Evolutionary conservation across 163 green algal genomes (phyloP), one percentile per base, ranked within the genome.

Genomic region (Scenedesmus sp.): DNA sequence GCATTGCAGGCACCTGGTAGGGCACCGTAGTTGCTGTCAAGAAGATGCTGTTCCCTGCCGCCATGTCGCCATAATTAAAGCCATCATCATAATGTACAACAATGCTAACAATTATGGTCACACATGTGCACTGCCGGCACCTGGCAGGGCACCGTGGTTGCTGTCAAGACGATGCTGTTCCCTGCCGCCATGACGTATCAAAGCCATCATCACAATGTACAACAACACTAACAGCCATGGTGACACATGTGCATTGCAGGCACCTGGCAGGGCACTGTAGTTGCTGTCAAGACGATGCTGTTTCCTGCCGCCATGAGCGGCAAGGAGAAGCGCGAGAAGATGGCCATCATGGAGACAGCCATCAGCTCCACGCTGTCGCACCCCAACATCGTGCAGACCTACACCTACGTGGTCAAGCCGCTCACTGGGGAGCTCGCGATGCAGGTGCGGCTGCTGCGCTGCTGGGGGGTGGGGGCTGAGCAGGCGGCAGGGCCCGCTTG

Each of bases 251-350:
- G 67, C 34, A 18, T 18, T n/a, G 16, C 82, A 92, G 89, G 88
- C 13, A 12, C 81, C n/a, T 96, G 94, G 94, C 87, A 90, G 52
- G 94, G 94, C 77, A 95, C 88, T 8, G 70, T 87, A 67, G 94
- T 96, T 83, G 94, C 94, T 6, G 86, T 96, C 67, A 96, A 96
- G 90, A 94, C 88, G 54, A 96, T 96, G 59, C 26, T 96, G 8
- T 90, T 96, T 34, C 94, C 94, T 52, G 84, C 92, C 3, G 91
- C 91, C 79, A 96, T 96, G 94, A 94, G 86, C 81, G 94, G 94
- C 82, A 93, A 93, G 73, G 94, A 95, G 90, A 95, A 95, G 92
- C 92, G 93, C 0, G 93, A 96, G 93, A 94, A 94, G 86, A 96
- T 96, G 94, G 90, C 90, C 12, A 91, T 93, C 74, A 93, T 93